Conservation (phyloP, 805 yeast species). For the Starmera quercuum region DNA sequence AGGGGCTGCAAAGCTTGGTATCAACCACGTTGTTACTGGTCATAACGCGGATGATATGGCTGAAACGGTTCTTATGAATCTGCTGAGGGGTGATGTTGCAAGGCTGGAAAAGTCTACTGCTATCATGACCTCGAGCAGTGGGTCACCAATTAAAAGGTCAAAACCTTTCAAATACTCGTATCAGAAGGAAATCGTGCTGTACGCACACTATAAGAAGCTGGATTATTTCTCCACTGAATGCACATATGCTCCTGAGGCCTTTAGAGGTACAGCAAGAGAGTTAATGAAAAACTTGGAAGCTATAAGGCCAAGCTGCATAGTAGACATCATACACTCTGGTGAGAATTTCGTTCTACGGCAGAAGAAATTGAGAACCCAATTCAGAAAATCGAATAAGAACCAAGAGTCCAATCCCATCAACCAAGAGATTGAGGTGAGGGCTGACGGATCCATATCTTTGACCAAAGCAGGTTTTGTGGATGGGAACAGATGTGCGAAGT, state of each 20-base stretch:
- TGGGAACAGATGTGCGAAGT: conserved; percentile 75
- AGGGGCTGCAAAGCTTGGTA: conserved; percentile 83
- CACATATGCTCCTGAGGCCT: conserved; percentile 97
- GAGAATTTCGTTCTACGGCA: conserved; percentile 69
- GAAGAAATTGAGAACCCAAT: conserved; percentile 36
- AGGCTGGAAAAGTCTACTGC: conserved; percentile 83
- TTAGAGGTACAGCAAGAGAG: conserved; percentile 94
- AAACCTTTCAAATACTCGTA: conserved; percentile 95
- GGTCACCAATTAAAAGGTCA: conserved; percentile 86
- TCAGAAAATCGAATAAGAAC: conserved; percentile 5
- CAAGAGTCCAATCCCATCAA: conserved; percentile 5
- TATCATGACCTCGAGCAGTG: conserved; percentile 73
- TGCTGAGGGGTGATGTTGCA: conserved; percentile 93
- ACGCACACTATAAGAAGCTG: conserved; percentile 91
- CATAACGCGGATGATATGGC: conserved; percentile 99
- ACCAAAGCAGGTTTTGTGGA: conserved; percentile 34
- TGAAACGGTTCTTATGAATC: conserved; percentile 92
- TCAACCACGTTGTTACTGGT: conserved; percentile 91
- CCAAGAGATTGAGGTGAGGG: conserved; percentile 41
- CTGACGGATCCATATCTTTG: conserved; percentile 57
- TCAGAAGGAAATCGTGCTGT: conserved; percentile 93
- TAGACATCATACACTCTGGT: conserved; percentile 92
- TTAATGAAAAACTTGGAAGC: conserved; percentile 85
- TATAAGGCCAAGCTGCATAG: conserved; percentile 84
- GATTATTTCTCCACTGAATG: conserved; percentile 98